These are phyloP conservation scores for Erysiphe pulchra DNA, from an alignment of 2,329 filamentous ascomycete genomes.

Conservation along the genomic window DNA sequence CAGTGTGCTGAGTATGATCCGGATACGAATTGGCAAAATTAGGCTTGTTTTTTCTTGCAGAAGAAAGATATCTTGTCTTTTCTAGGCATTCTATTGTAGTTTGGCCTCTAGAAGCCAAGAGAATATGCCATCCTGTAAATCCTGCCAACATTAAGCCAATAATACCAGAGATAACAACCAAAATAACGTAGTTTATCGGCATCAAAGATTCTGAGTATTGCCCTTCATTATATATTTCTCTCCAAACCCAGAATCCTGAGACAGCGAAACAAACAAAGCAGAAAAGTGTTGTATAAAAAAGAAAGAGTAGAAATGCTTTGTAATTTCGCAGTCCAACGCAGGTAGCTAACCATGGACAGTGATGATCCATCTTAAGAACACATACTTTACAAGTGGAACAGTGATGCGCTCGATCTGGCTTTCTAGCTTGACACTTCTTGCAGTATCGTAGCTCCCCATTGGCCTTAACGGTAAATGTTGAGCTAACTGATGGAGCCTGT, in stretches of 20 bases:
- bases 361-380: conserved; percentile 98
- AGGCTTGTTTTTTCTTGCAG: conserved; percentile 45
- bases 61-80: conserved; percentile 79
- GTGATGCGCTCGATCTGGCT: conserved; percentile 89
- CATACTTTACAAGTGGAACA: conserved; percentile 87
- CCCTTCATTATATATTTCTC: conserved; percentile 46
- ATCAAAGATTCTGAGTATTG: conserved; percentile 51
- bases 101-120: conserved; percentile 51
- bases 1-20: conserved; percentile 37
- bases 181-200: conserved; percentile 74
- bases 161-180: conserved; percentile 69
- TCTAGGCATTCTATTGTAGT: conserved; percentile 94
- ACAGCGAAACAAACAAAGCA: conserved; percentile 61
- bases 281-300: conserved; percentile 72
- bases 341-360: conserved; percentile 92
- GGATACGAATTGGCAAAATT: conserved; percentile 25
- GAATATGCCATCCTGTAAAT: conserved; percentile 81
- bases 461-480: conserved; percentile 76
- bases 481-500: conserved; percentile 31
- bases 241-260: conserved; percentile 60
- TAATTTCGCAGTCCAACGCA: conserved; percentile 89
- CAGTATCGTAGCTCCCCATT: conserved; percentile 73
- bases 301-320: conserved; percentile 81
- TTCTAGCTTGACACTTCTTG: conserved; percentile 88
- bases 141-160: conserved; percentile 72